Percentiles rank a stretch among this genome's conserved stretches.
Conservation (phyloP, 192 early-diverging fungal genomes). For the Coemansia sp. region DNA sequence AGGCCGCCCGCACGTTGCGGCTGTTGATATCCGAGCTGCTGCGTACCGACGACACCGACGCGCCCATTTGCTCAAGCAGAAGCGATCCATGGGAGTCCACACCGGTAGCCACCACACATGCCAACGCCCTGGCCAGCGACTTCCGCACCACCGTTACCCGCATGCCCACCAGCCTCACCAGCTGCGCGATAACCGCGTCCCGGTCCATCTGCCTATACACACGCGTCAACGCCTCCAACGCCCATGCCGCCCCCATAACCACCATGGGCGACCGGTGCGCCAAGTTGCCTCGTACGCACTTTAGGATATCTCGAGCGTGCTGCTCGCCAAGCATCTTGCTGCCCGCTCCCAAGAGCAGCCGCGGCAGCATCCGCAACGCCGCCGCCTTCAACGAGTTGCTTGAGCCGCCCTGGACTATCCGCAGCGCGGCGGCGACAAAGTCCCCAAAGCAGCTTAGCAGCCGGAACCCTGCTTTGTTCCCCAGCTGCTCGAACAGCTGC, state of each 20-base stretch:
- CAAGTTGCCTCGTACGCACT: slow-evolving; percentile 61
- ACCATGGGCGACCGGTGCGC: slow-evolving; percentile 65
- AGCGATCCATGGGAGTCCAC: not conserved
- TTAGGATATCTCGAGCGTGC: slow-evolving; percentile 70
- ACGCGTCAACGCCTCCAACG: slow-evolving; percentile 25
- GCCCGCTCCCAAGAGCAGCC: slow-evolving; percentile 65
- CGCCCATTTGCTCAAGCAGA: not conserved
- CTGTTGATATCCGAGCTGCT: too few relatives aligned
- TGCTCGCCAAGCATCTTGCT: slow-evolving; percentile 69
- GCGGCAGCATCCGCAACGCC: slow-evolving; percentile 61
- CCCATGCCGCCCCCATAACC: slow-evolving; percentile 22
- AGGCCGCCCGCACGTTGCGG: too few relatives aligned
- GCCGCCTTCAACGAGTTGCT: slow-evolving; percentile 58
- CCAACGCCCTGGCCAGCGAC: slow-evolving; percentile 24
- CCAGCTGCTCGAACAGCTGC: slow-evolving; percentile 71
- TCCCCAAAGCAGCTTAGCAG: slow-evolving; percentile 53
- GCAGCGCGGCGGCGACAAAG: slow-evolving; percentile 21
- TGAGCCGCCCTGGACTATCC: slow-evolving; percentile 16
- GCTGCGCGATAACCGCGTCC: not conserved
- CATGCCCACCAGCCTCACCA: slow-evolving; percentile 22
- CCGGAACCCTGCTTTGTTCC: slow-evolving; percentile 37
- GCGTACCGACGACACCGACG: too few relatives aligned
- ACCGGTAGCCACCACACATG: slow-evolving; percentile 28
- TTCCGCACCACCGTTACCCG: slow-evolving; percentile 33
- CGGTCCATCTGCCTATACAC: not conserved